Evolutionary conservation across 192 early-diverging fungal genomes (phyloP), one percentile per base, ranked within the genome.

Genomic region (Backusella psychrophila): DNA sequence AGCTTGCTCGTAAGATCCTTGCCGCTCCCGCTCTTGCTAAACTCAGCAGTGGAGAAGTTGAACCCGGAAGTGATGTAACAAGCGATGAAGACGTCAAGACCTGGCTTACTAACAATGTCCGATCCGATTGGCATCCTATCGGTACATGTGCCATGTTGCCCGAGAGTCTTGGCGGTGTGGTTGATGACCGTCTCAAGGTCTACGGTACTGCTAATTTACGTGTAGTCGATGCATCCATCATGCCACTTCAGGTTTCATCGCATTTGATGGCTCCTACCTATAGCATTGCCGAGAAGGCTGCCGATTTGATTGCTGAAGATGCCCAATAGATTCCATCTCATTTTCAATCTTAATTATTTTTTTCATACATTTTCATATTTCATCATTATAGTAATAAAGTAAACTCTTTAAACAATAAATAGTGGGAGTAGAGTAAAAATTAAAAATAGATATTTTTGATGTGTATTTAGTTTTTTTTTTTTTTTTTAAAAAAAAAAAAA

Each of bases 151-250:
- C 56, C 12, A 63, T 63, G 56, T 63, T 63, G 9, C 56, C 23
- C 23, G 56, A 63, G 56, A 63, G 11, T 26, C 56, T 63, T 63
- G 56, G 56, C 56, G 74, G 78, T 67, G 80, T 69, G 7, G 73
- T 82, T 44, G 80, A 82, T 31, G 46, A 73, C 12, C 70, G 73
- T 49, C 72, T 82, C 31, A 41, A 65, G 34, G 73, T 75, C 33
- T 66, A 73, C 14, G 80, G 80, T 31, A 76, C 72, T n/a, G 59
- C 49, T 3, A 76, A 74, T 33, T 69, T 82, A 34, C 73, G 77
- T 26, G 71, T 82, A n/a, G 75, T 78, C 7, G 80, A 82, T 78
- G 77, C 77, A 42, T 78, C 77, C 21, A 69, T 82, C 15, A 73
- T 78, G 6, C 80, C 77, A 72, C 41, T 73, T 65, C 71, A 39